These are phyloP conservation scores for Phycomyces blakesleeanus DNA, from an alignment of 192 early-diverging fungal species.

Conservation along the genomic window DNA sequence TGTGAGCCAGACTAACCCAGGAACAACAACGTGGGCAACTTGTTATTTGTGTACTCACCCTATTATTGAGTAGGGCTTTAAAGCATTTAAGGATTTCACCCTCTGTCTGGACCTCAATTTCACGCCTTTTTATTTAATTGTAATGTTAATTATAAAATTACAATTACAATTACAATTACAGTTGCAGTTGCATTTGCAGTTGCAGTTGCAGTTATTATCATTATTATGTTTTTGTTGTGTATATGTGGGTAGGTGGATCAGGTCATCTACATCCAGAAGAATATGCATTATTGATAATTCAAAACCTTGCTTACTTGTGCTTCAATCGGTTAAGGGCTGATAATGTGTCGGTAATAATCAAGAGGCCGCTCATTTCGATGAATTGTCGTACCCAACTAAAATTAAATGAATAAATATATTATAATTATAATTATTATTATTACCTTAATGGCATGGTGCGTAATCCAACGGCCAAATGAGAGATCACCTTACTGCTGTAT, in stretches of 20 bases:
- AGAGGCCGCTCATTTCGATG: slow-evolving; percentile 70
- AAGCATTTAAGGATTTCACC: slow-evolving; percentile 76
- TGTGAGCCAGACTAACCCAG: slow-evolving; percentile 7
- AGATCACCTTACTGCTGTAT: slow-evolving; percentile 30
- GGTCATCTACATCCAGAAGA: no score
- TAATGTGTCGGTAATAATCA: slow-evolving; percentile 63
- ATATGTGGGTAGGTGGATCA: no score
- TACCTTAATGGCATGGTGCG: slow-evolving; percentile 55
- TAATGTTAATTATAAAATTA: no score
- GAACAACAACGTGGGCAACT: neutral
- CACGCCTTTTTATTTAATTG: slow-evolving; percentile 53
- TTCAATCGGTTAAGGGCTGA: slow-evolving; percentile 51
- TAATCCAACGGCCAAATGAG: slow-evolving; percentile 48
- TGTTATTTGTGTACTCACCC: slow-evolving; percentile 24
- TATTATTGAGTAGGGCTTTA: slow-evolving; percentile 72
- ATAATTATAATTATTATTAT: slow-evolving; percentile 21
- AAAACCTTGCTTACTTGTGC: slow-evolving; percentile 39
- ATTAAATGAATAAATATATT: neutral
- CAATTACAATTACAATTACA: no score
- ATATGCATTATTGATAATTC: no score
- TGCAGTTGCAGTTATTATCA: slow-evolving; percentile 14
- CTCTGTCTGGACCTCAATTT: slow-evolving; percentile 68
- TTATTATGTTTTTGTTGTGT: no score
- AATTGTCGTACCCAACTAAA: slow-evolving; percentile 73
- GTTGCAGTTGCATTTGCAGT: no score